A percentile compares a stretch with the other conserved stretches of the same genome.
These are phyloP conservation scores for Sporothrix brunneoviolacea DNA, from an alignment of 2,329 filamentous ascomycete genomes.

Conservation along the genomic window DNA sequence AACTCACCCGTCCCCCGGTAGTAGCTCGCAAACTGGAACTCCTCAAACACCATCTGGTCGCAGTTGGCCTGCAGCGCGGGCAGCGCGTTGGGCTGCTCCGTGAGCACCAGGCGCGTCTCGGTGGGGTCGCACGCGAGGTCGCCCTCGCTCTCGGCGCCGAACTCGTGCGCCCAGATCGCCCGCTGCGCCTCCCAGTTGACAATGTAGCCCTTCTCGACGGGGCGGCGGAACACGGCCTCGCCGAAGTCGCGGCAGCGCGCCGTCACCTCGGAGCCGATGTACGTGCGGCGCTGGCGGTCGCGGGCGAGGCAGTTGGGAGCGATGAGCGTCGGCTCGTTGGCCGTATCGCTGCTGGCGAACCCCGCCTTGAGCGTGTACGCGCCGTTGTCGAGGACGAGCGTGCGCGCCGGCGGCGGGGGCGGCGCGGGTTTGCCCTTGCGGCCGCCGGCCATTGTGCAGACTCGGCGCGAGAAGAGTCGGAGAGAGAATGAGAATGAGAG, in stretches of 20 bases:
- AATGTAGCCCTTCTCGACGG: slow-evolving; percentile 89
- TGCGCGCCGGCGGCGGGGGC: slow-evolving; percentile 52
- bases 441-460: slow-evolving; percentile 37
- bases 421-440: slow-evolving; percentile 43
- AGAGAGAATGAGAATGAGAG: too few relatives aligned
- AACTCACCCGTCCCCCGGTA: slow-evolving; percentile 62
- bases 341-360: slow-evolving; percentile 44
- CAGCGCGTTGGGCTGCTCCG: slow-evolving; percentile 79
- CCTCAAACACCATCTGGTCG: slow-evolving; percentile 95
- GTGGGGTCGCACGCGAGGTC: slow-evolving; percentile 63
- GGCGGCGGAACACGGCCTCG: slow-evolving; percentile 77
- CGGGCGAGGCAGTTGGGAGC: slow-evolving; percentile 88
- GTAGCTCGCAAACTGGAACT: slow-evolving; percentile 88
- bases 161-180: slow-evolving; percentile 89
- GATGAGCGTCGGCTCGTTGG: slow-evolving; percentile 34
- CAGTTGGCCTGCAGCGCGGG: slow-evolving; percentile 78
- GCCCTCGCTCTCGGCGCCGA: slow-evolving; percentile 38
- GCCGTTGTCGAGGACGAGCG: slow-evolving; percentile 90
- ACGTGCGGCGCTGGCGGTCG: slow-evolving; percentile 69
- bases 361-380: slow-evolving; percentile 88
- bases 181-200: slow-evolving; percentile 96
- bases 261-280: slow-evolving; percentile 67
- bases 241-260: slow-evolving; percentile 79
- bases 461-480: too few relatives aligned
- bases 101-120: slow-evolving; percentile 76